Base-by-base conservation (phyloP, 176 grass and related monocot genomes). In the Triticum monococcum region DNA sequence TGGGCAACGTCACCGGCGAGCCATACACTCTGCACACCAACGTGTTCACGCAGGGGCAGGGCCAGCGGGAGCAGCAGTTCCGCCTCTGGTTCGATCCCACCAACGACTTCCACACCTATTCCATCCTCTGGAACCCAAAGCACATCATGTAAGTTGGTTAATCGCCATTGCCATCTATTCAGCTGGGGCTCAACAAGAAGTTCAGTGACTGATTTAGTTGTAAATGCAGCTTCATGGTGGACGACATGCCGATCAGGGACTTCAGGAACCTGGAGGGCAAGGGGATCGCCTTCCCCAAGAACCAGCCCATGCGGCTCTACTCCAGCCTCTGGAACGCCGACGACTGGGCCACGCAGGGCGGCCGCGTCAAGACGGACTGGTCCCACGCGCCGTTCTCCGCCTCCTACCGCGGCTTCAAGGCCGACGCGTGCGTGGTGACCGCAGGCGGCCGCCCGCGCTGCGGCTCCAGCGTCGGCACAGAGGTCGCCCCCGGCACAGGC, bases 291-390 rank as follows among this genome's bases (percentile, higher is more conserved):
- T 97, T 97, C 86, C 92, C 95, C 14, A 95, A 91, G 88, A 97
- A 71, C 85, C 92, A 97, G 69, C 79, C 92, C 2, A 97, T 97
- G 95, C 84, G 90, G 4, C 89, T 97, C 62, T 97, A 97, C 87
- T 97, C 95, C 10, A 97, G 95, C 84, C 74, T 97, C 0, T 97
- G 95, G 95, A 97, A 95, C 36, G 95, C 95, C 43, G 95, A 97
- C 63, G 95, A 97, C 92, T 97, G 92, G 95, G 92, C 95, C 22
- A 97, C 95, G 7, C 88, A 86, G 81, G 95, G 95, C 0, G 95
- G 95, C 12, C 88, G 91, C 45, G 84, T 97, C 54, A 97, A 97
- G 89, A 91, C 92, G n/a, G 95, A 95, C 78, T 97, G 95, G 95
- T 80, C 86, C 11, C 74, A 97, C 52, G 95, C 95, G 0, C 95